phyloP scores from a whole-genome alignment of 306 rosid species.

The Glycyrrhiza uralensis region DNA sequence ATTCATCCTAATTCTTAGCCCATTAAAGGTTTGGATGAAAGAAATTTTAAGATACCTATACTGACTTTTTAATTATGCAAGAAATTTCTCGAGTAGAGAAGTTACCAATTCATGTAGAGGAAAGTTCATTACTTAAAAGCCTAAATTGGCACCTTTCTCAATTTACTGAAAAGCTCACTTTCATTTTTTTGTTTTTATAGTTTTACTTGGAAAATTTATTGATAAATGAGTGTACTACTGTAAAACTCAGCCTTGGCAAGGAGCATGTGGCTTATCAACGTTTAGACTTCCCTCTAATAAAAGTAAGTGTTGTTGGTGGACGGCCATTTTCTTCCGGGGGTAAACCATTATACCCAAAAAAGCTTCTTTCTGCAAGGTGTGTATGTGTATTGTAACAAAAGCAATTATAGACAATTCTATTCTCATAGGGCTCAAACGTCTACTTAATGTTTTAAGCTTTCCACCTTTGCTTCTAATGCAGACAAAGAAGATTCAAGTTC shows the following conservation, averaged over 20 bases:
- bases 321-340: constrained; percentile 91
- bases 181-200: constrained; percentile 15
- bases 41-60: constrained; percentile 4
- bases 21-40: constrained; percentile 3
- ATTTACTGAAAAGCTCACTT: constrained; percentile 16
- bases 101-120: not conserved
- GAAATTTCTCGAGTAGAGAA: constrained; percentile 11
- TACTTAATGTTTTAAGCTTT: constrained; percentile 17
- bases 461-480: constrained; percentile 19
- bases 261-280: constrained; percentile 71
- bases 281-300: constrained; percentile 66
- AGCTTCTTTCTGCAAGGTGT: constrained; percentile 80
- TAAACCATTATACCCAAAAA: constrained; percentile 45
- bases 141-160: not conserved
- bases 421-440: constrained; percentile 11
- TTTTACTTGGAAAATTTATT: constrained; percentile 3
- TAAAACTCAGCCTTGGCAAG: constrained; percentile 72
- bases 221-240: constrained; percentile 30
- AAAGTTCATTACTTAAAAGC: not conserved
- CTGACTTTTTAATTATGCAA: not conserved
- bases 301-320: constrained; percentile 84
- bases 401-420: not conserved
- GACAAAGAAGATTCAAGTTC: not conserved
- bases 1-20: not conserved
- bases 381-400: constrained; percentile 14